Evolutionary conservation across 129 eudicot genomes (phyloP).

Genomic region (Helianthus tuberosus): DNA sequence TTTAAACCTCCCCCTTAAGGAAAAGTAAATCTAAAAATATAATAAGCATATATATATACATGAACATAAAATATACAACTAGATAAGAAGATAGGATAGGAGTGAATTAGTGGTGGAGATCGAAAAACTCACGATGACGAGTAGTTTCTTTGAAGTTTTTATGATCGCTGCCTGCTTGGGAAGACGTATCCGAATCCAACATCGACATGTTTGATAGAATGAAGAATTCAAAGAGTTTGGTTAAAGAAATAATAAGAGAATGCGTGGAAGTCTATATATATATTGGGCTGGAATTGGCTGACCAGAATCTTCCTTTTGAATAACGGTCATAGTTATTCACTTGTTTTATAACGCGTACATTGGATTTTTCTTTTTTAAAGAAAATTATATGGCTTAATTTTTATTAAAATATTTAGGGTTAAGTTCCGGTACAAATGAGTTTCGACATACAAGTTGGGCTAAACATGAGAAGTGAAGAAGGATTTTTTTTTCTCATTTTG

Average conservation of each 20-base stretch:
- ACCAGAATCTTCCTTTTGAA: constrained; percentile 5
- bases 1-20: background rate
- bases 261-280: no score
- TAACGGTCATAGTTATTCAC: constrained; percentile 12
- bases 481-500: no score
- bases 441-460: no score
- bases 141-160: constrained; percentile 64
- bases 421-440: no score
- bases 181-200: constrained; percentile 69
- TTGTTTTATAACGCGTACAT: no score
- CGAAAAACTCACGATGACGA: constrained; percentile 72
- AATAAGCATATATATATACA: background rate
- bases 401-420: no score
- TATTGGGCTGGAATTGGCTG: constrained; percentile 22
- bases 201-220: constrained; percentile 48
- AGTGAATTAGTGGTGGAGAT: background rate
- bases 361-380: no score
- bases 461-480: no score
- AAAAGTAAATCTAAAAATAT: constrained; percentile 1
- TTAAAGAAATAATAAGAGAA: background rate
- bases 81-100: background rate
- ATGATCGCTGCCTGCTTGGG: constrained; percentile 25
- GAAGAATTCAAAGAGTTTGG: constrained; percentile 15
- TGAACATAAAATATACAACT: background rate
- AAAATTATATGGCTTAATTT: no score